These are phyloP conservation scores for Cicer yamashitae DNA, from an alignment of 306 rosid species.

Conservation along the genomic window DNA sequence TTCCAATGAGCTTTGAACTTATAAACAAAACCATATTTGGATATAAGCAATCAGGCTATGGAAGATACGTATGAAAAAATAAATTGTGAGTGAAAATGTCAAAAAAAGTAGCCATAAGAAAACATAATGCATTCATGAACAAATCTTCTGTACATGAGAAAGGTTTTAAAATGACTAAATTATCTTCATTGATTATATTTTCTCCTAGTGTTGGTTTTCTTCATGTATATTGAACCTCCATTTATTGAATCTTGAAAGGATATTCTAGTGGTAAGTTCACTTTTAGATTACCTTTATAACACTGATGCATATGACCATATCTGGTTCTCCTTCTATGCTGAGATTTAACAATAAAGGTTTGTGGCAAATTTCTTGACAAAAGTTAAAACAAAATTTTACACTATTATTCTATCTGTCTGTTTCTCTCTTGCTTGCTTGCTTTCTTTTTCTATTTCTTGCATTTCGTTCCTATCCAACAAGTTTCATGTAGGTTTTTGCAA, in stretches of 20 bases:
- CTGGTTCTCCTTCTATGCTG: not conserved
- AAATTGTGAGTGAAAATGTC: constrained; percentile 9
- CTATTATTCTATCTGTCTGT: not conserved
- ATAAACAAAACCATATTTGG: constrained; percentile 12
- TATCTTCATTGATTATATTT: constrained; percentile 24
- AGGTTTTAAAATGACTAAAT: constrained; percentile 18
- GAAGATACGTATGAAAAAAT: constrained; percentile 20
- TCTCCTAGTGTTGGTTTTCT: constrained; percentile 6
- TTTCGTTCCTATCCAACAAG: not conserved
- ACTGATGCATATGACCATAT: not conserved
- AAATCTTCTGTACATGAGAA: not conserved
- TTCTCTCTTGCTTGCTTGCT: not conserved
- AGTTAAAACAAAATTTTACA: not conserved
- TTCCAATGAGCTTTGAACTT: not conserved
- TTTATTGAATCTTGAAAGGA: not conserved
- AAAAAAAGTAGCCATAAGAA: constrained; percentile 7
- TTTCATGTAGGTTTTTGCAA: not conserved
- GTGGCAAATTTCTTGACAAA: not conserved
- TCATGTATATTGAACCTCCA: not conserved
- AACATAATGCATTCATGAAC: not conserved
- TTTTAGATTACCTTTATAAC: constrained; percentile 12
- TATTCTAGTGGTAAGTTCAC: constrained; percentile 5
- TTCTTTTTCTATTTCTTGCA: not conserved
- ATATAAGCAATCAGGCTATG: constrained; percentile 15
- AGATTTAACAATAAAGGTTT: not conserved